Evolutionary conservation across 768 basidiomycete species (phyloP).

Genomic region (Boletus rex-veris): DNA sequence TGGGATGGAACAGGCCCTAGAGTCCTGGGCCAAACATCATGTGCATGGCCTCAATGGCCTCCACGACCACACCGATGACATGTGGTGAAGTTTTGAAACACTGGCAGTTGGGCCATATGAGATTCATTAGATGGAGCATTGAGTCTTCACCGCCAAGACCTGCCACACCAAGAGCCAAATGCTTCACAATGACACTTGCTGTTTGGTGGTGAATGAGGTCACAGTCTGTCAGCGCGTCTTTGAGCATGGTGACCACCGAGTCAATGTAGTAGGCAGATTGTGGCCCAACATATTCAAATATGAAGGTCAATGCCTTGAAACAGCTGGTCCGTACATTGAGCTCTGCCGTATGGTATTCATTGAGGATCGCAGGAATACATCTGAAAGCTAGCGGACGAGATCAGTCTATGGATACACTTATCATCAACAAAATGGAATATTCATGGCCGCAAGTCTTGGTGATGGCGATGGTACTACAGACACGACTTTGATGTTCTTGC

Average conservation of each 20-base stretch:
- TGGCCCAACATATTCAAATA: constrained; percentile 70
- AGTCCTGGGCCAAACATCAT: constrained; percentile 93
- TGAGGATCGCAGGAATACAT: constrained; percentile 96
- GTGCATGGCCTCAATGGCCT: constrained; percentile 96
- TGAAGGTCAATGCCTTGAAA: constrained; percentile 93
- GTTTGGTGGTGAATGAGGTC: constrained; percentile 99
- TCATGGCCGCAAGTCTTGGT: constrained; percentile 85
- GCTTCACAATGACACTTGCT: constrained; percentile 97
- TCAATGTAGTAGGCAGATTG: constrained; percentile 97
- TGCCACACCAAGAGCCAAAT: constrained; percentile 93
- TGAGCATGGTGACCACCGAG: constrained; percentile 95
- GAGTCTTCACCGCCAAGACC: constrained; percentile 98
- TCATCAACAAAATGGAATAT: constrained; percentile 11
- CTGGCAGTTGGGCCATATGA: constrained; percentile 99
- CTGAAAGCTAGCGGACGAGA: constrained; percentile 68
- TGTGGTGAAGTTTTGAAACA: constrained; percentile 98
- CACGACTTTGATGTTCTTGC: constrained; percentile 97
- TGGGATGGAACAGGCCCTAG: constrained; percentile 96
- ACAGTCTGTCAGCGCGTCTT: constrained; percentile 96
- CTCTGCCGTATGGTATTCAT: constrained; percentile 97
- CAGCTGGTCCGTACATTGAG: constrained; percentile 98
- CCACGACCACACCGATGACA: constrained; percentile 97
- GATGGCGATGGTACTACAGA: constrained; percentile 97
- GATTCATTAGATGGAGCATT: constrained; percentile 95
- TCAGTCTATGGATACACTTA: constrained; percentile 1